Conservation (phyloP, 495 filamentous ascomycete species). For the Tuber brumale region DNA sequence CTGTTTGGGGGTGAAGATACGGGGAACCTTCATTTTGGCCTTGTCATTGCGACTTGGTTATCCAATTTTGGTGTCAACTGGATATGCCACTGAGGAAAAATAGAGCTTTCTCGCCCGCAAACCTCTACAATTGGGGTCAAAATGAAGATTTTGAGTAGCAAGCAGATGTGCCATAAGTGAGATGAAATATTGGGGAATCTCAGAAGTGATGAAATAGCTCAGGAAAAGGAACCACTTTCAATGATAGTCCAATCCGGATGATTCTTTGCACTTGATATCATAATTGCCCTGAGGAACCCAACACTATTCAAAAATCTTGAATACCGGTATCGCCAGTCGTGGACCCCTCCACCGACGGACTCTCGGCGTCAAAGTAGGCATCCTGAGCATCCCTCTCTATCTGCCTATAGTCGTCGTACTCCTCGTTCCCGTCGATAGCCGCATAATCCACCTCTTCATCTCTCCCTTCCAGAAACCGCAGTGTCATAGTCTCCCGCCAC, state of each 20-base stretch:
- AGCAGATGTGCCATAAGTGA: background rate
- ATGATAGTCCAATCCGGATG: background rate
- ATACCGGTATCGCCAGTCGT: conserved; percentile 61
- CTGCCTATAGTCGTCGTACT: conserved; percentile 55
- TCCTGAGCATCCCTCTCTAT: conserved; percentile 55
- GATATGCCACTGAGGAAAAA: background rate
- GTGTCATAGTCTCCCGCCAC: conserved; percentile 65
- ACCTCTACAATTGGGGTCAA: background rate
- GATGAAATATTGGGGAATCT: background rate
- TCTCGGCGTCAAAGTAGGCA: conserved; percentile 56
- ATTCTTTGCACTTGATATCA: background rate
- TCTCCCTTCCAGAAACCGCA: conserved; percentile 60
- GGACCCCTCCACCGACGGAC: conserved; percentile 52
- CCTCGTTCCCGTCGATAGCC: conserved; percentile 61
- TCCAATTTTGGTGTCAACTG: background rate
- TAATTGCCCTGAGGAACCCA: background rate
- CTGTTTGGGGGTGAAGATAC: background rate
- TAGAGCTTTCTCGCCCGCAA: background rate
- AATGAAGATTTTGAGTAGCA: background rate
- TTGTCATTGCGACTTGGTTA: background rate
- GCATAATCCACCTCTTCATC: conserved; percentile 68
- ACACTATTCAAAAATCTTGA: conserved; percentile 59
- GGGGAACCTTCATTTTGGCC: background rate
- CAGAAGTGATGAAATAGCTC: background rate
- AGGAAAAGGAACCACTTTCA: background rate